Percentiles rank a stretch among this genome's conserved stretches.
These are phyloP conservation scores for Vickermania ingenoplastis DNA, from an alignment of 208 protist genomes.

Conservation along the genomic window DNA sequence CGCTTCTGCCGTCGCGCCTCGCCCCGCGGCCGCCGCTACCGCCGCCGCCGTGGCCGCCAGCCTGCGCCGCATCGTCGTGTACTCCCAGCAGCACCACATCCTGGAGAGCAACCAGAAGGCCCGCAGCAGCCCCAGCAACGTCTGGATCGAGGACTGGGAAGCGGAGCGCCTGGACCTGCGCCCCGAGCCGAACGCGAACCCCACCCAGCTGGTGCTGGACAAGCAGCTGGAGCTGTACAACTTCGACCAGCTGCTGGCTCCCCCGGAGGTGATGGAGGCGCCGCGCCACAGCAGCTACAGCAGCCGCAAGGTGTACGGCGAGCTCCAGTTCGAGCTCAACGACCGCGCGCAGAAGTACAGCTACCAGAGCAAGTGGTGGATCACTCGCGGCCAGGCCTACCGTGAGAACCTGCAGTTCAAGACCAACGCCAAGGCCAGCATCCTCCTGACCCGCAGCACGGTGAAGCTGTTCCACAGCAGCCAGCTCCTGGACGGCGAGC, in stretches of 20 bases:
- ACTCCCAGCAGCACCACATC: constrained; percentile 78
- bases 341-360: constrained; percentile 76
- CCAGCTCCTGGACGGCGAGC: constrained; percentile 66
- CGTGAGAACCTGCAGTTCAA: constrained; percentile 79
- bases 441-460: constrained; percentile 57
- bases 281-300: constrained; percentile 83
- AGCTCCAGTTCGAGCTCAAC: constrained; percentile 83
- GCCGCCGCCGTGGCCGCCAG: too few species aligned
- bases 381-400: constrained; percentile 52
- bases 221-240: constrained; percentile 83
- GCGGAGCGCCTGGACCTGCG: constrained; percentile 47
- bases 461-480: constrained; percentile 71
- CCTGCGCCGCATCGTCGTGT: constrained; percentile 81
- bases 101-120: constrained; percentile 81
- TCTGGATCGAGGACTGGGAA: constrained; percentile 87
- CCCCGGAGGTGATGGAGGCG: constrained; percentile 76
- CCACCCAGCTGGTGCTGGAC: constrained; percentile 60
- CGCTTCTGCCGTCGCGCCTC: too few species aligned
- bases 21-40: too few species aligned
- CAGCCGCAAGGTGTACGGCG: constrained; percentile 68
- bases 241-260: constrained; percentile 77
- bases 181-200: constrained; percentile 51
- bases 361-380: constrained; percentile 80
- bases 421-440: constrained; percentile 42
- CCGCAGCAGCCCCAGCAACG: constrained; percentile 72